These are phyloP conservation scores for Neonectria faginata DNA, from an alignment of 2,329 filamentous ascomycete species.

Conservation along the genomic window DNA sequence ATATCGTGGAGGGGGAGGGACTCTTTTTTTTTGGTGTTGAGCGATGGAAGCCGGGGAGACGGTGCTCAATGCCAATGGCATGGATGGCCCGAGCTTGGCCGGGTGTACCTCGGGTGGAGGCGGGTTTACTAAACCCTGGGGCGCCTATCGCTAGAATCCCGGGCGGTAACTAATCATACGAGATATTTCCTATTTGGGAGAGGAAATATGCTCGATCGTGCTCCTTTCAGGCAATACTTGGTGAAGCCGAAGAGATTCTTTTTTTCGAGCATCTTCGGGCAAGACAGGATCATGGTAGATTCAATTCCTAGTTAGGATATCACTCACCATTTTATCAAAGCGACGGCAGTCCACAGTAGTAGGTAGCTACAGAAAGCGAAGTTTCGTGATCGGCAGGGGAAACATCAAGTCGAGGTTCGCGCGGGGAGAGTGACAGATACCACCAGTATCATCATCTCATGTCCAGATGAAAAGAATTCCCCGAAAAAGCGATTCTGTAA, in stretches of 20 bases:
- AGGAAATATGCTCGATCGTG: constrained; percentile 1
- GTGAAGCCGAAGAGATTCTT: not conserved
- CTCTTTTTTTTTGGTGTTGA: constrained; percentile 24
- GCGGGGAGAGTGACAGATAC: not conserved
- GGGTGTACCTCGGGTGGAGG: constrained; percentile 41
- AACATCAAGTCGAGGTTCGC: too few species aligned
- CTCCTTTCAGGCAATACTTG: not conserved
- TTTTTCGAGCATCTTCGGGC: not conserved
- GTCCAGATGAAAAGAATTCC: too few species aligned
- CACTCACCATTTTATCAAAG: too few species aligned
- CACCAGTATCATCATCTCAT: not conserved
- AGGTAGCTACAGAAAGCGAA: too few species aligned
- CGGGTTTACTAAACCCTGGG: constrained; percentile 15
- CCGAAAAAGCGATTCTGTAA: too few species aligned
- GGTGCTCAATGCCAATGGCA: not conserved
- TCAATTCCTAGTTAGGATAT: too few species aligned
- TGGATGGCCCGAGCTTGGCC: constrained; percentile 34
- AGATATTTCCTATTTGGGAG: constrained; percentile 35
- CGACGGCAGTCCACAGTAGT: too few species aligned
- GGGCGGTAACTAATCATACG: constrained; percentile 30
- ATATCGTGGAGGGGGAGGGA: constrained; percentile 15
- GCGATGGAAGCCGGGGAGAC: constrained; percentile 3
- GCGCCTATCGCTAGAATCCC: constrained; percentile 16
- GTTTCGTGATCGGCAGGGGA: too few species aligned
- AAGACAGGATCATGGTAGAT: too few species aligned